Conservation (phyloP, 2,329 filamentous ascomycete genomes). For the Thelonectria discophora region DNA sequence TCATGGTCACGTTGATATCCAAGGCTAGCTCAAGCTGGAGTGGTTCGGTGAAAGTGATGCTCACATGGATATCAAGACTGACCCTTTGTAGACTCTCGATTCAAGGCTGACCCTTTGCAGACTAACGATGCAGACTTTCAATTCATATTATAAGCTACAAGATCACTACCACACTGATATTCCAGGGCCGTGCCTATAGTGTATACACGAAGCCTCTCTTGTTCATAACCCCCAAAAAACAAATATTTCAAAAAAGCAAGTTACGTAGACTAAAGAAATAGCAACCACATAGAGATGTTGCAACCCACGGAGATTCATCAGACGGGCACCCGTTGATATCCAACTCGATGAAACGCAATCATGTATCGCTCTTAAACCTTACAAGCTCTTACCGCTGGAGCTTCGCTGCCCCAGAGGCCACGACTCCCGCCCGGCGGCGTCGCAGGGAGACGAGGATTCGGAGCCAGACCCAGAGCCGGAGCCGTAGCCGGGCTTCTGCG, state of each 20-base stretch:
- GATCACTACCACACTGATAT: neutral
- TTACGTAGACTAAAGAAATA: neutral
- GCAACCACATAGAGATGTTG: neutral
- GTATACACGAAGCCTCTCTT: slow-evolving; percentile 12
- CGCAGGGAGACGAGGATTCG: slow-evolving; percentile 6
- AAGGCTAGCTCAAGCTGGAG: neutral
- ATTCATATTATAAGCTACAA: slow-evolving; percentile 3
- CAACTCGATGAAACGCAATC: neutral
- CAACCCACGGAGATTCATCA: neutral
- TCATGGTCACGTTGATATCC: neutral
- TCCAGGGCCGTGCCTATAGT: slow-evolving; percentile 18
- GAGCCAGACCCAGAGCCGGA: slow-evolving; percentile 30
- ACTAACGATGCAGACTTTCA: neutral
- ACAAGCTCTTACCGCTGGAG: neutral
- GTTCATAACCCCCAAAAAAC: slow-evolving; percentile 7
- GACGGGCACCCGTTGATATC: neutral
- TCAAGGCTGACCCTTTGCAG: neutral
- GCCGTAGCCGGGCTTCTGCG: slow-evolving; percentile 43
- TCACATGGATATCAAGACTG: too few relatives aligned
- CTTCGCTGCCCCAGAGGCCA: slow-evolving; percentile 4
- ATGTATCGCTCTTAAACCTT: too few relatives aligned
- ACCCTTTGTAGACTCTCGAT: too few relatives aligned
- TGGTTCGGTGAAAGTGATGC: too few relatives aligned
- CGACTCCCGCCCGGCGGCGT: neutral
- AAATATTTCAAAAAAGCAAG: neutral